Conservation (phyloP, 176 grass and related monocot species). For the Rhynchospora pubera region DNA sequence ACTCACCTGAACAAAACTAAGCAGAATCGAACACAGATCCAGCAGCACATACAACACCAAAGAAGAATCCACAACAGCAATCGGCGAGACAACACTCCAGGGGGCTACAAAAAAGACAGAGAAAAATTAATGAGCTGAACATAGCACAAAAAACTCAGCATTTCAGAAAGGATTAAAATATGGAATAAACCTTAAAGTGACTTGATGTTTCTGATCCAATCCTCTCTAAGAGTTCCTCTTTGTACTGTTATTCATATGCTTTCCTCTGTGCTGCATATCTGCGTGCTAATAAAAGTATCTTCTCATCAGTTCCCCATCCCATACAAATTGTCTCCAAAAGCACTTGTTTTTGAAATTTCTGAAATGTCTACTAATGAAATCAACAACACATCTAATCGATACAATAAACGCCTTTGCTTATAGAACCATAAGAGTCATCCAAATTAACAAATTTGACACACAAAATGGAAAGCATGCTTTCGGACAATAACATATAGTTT, state of each 20-base stretch:
- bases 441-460: not conserved
- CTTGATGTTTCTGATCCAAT: too few species aligned
- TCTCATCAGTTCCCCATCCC: constrained; percentile 94
- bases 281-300: constrained; percentile 60
- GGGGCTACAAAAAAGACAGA: too few species aligned
- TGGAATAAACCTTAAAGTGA: too few species aligned
- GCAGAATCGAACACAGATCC: too few species aligned
- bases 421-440: not conserved
- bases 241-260: constrained; percentile 58
- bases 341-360: not conserved
- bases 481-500: not conserved
- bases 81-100: too few species aligned
- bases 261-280: constrained; percentile 58
- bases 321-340: not conserved
- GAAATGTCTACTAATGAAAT: not conserved
- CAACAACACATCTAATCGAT: not conserved
- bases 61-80: too few species aligned
- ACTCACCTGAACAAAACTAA: too few species aligned
- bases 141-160: too few species aligned
- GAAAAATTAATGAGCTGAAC: too few species aligned
- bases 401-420: not conserved
- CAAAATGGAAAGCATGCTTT: not conserved
- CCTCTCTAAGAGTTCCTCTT: too few species aligned
- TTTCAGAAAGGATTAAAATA: too few species aligned
- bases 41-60: too few species aligned